Evolutionary conservation across 345 rosid genomes (phyloP), one percentile per base, ranked within the genome.

Genomic region (Populus alba): DNA sequence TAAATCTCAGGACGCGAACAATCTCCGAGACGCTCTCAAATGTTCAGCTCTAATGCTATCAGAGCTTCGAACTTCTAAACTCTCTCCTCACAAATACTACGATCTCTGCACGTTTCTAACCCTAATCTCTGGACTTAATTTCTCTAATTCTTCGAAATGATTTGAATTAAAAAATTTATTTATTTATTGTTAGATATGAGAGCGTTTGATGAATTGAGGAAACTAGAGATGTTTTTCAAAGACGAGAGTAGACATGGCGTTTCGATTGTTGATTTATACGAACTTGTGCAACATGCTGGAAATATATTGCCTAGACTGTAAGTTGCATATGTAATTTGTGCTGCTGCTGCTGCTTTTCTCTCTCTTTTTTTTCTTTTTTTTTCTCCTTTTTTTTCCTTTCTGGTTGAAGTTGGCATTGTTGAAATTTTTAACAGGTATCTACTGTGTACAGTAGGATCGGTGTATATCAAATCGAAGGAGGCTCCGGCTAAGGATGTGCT

Each of bases 381-480:
- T 17, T 8, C 3, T 7, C 8, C 53, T 2, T 10, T 3, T 3
- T 76, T 51, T 55, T 53, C 7, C 33, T 33, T 4, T 66, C 2
- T 20, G 70, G 72, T 38, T n/a, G 11, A 59, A 16, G 53, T 39
- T 25, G 55, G 17, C 11, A 68, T 39, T 61, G 23, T 72, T 51
- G 57, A 72, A 37, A 25, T 66, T 20, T 68, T 57, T 39, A 55
- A 27, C 83, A 96, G 99, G 85, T 96, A 96, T 87, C 95, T 96
- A 68, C 94, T 96, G 35, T 94, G 98, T 79, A 96, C 99, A 2
- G 97, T 95, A 53, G 99, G 99, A 81, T 96, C 98, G 7, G 99
- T 96, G 35, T 96, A 92, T 78, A 91, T 96, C 66, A 96, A 87
- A 86, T 89, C 99, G 45, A 94, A 96, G 86, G 99, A 94, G 87